These are phyloP conservation scores for Lecanosticta acicola DNA, from an alignment of 2,329 filamentous ascomycete genomes.

Conservation along the genomic window DNA sequence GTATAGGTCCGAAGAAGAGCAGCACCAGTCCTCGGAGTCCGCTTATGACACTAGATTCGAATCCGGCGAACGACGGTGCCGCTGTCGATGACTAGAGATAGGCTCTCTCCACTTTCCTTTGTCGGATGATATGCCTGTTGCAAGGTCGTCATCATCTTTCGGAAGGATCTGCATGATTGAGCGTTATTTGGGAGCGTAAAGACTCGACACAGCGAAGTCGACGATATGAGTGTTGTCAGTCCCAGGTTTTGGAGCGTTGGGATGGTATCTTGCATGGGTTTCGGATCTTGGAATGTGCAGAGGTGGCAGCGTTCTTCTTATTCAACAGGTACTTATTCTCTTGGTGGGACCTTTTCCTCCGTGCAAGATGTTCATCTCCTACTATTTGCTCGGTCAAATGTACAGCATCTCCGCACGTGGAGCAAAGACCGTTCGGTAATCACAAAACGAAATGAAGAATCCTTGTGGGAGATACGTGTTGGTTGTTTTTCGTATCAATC, in stretches of 20 bases:
- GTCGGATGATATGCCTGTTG: background rate
- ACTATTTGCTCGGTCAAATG: no score
- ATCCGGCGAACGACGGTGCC: background rate
- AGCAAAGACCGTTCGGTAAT: no score
- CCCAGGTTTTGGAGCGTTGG: background rate
- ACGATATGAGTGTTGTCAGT: background rate
- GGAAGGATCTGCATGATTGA: background rate
- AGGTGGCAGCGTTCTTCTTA: background rate
- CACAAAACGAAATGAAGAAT: no score
- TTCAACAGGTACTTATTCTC: background rate
- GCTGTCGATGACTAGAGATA: slow-evolving; percentile 1
- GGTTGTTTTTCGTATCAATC: no score
- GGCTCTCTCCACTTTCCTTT: background rate
- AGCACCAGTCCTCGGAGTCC: slow-evolving; percentile 17
- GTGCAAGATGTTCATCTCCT: no score
- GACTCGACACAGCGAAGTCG: background rate
- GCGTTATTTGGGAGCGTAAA: background rate
- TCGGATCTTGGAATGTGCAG: background rate
- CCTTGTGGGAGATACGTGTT: no score
- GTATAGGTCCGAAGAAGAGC: slow-evolving; percentile 5
- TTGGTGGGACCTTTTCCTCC: no score
- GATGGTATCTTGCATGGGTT: background rate
- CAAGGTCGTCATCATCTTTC: no score
- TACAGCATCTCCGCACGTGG: no score
- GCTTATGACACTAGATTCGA: slow-evolving; percentile 6